A percentile compares a stretch with the other conserved stretches of the same genome.
phyloP scores from a whole-genome alignment of 805 yeast genomes.

The Kluyveromyces nonfermentans region DNA sequence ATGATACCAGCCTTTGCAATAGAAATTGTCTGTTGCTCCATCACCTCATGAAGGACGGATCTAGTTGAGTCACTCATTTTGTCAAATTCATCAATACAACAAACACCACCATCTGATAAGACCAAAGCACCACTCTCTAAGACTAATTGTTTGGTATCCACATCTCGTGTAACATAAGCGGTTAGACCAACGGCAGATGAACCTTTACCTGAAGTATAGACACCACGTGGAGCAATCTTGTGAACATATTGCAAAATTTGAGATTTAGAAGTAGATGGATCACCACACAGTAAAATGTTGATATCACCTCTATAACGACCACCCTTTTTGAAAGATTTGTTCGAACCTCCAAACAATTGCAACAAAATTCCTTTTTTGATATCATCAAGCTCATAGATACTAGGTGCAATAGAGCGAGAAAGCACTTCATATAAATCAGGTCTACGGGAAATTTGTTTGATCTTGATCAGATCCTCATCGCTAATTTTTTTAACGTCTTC shows the following conservation, averaged over 20 bases:
- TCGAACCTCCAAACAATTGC: slow-evolving; percentile 93
- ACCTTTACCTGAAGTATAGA: slow-evolving; percentile 97
- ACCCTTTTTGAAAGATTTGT: slow-evolving; percentile 79
- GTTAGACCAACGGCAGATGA: slow-evolving; percentile 98
- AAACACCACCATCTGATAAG: slow-evolving; percentile 93
- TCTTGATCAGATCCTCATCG: slow-evolving; percentile 57
- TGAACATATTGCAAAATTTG: slow-evolving; percentile 92
- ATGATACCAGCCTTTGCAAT: slow-evolving; percentile 98
- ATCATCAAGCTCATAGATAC: slow-evolving; percentile 91
- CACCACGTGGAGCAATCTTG: slow-evolving; percentile 95
- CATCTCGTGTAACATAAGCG: slow-evolving; percentile 90
- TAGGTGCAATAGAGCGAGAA: slow-evolving; percentile 92
- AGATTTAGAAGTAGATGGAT: slow-evolving; percentile 95
- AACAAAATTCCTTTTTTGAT: slow-evolving; percentile 90
- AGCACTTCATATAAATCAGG: slow-evolving; percentile 77
- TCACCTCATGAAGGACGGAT: slow-evolving; percentile 93
- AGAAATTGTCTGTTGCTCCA: slow-evolving; percentile 98
- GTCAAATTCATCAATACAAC: slow-evolving; percentile 98
- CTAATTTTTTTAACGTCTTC: slow-evolving; percentile 67
- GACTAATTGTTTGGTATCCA: slow-evolving; percentile 87
- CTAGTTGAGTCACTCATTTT: slow-evolving; percentile 93
- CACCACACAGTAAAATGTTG: slow-evolving; percentile 88
- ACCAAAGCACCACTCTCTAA: slow-evolving; percentile 95
- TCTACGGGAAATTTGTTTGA: slow-evolving; percentile 53
- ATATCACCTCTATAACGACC: slow-evolving; percentile 96